A percentile compares a stretch with the other conserved stretches of the same genome.
phyloP scores from a whole-genome alignment of 768 basidiomycete genomes.

The Coprinopsis sp. region DNA sequence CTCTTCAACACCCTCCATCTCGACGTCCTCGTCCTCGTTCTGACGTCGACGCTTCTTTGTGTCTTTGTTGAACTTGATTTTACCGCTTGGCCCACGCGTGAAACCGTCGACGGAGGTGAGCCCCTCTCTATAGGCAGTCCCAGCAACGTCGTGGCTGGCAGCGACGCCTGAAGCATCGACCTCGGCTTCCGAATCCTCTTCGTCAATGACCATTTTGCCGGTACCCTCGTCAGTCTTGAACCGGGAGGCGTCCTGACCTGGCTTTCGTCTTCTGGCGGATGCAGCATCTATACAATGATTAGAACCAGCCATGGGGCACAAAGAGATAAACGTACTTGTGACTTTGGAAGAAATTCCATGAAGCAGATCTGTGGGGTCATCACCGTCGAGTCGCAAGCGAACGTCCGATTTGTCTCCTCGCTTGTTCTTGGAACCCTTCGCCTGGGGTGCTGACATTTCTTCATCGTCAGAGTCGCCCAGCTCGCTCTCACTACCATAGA shows the following conservation, averaged over 20 bases:
- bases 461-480: slow-evolving; percentile 68
- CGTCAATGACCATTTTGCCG: slow-evolving; percentile 75
- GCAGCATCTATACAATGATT: slow-evolving; percentile 31
- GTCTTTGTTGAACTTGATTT: slow-evolving; percentile 93
- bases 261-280: slow-evolving; percentile 58
- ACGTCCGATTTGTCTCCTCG: slow-evolving; percentile 11
- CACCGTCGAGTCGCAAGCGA: slow-evolving; percentile 79
- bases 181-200: slow-evolving; percentile 46
- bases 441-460: slow-evolving; percentile 23
- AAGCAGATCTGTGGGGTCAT: slow-evolving; percentile 93
- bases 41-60: slow-evolving; percentile 88
- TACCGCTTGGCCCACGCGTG: slow-evolving; percentile 76
- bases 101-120: slow-evolving; percentile 87
- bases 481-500: slow-evolving; percentile 96
- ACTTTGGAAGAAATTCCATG: slow-evolving; percentile 70
- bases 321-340: slow-evolving; percentile 48
- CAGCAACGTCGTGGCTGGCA: slow-evolving; percentile 47
- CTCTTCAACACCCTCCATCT: slow-evolving; percentile 70
- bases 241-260: slow-evolving; percentile 77
- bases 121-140: slow-evolving; percentile 79
- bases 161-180: slow-evolving; percentile 33
- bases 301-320: neutral
- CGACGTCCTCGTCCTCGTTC: slow-evolving; percentile 63
- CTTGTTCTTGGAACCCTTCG: slow-evolving; percentile 28
- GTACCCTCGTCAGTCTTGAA: slow-evolving; percentile 87